Percentiles rank a stretch among this genome's conserved stretches.
Conservation (phyloP, 176 grass and related monocot genomes). For the Hordeum marinum region DNA sequence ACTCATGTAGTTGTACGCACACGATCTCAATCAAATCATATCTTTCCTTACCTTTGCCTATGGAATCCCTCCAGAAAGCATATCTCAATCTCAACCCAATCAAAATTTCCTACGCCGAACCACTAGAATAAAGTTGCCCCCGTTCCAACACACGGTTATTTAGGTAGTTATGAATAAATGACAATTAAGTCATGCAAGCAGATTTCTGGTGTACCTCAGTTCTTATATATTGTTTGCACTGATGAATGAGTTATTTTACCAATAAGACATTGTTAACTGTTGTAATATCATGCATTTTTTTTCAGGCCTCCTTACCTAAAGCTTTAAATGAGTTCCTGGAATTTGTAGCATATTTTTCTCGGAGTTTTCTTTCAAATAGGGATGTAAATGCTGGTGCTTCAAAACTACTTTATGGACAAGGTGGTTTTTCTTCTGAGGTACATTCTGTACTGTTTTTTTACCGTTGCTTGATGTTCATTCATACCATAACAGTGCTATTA, state of each 20-base stretch:
- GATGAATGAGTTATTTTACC: not conserved
- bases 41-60: no score
- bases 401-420: slow-evolving; percentile 46
- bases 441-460: slow-evolving; percentile 31
- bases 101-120: no score
- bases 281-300: slow-evolving; percentile 9
- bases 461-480: not conserved
- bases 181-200: not conserved
- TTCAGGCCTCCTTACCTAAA: slow-evolving; percentile 42
- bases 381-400: slow-evolving; percentile 28
- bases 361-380: slow-evolving; percentile 43
- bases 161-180: not conserved
- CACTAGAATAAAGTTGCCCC: no score
- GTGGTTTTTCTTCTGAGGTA: slow-evolving; percentile 61
- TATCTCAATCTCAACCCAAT: no score
- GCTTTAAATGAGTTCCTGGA: slow-evolving; percentile 45
- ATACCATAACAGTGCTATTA: slow-evolving; percentile 7
- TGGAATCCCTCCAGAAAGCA: no score
- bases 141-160: no score
- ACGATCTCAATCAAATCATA: no score
- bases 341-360: slow-evolving; percentile 52
- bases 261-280: not conserved
- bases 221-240: slow-evolving; percentile 3
- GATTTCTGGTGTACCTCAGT: not conserved
- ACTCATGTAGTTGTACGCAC: no score